Base-by-base conservation (phyloP, 164 flowering plant genomes). In the Santalum album region DNA sequence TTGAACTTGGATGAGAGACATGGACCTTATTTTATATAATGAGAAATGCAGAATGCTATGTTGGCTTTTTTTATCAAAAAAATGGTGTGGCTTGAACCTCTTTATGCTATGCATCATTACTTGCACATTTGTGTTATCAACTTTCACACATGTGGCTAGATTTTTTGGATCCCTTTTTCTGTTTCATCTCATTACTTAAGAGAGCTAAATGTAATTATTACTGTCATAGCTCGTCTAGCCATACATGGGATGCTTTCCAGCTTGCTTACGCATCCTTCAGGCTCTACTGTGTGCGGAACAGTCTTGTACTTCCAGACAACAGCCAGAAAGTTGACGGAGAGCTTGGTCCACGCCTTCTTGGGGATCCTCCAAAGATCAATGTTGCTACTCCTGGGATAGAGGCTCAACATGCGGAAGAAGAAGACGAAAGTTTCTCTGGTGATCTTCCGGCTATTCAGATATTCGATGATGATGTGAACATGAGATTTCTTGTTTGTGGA, bases 201-300 rank as follows among this genome's bases (percentile, higher is more conserved):
- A 1, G 10, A 45, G 12, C 16, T 57, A 20, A 21, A 6, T 19
- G 7, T 17, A 44, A 45, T 68, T 34, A 20, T 53, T 48, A 21
- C 15, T 69, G 71, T n/a, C n/a, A n/a, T 81, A 94, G 99, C 71
- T 83, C 99, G 2, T 72, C 78, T 20, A 72, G 85, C 61, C 97
- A 94, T 76, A 71, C 83, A 49, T 94, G 99, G 95, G 99, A 94
- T 75, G 87, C 88, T 16, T 94, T 94, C 70, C 97, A 82, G 61
- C 87, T 94, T 64, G 99, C 97, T 15, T 69, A 75, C 53, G 96
- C 99, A 49, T 90, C 97, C 48, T 87, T 78, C 61, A 76, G 86
- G 67, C 75, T 94, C 7, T 83, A 83, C 65, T 90, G 92, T 67
- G 65, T 74, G 12, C 64, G 76, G 29, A 87, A 79, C 74, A 74